Conservation (phyloP, 139 green algal species). For the Chlamydomonas sphaeroides region DNA sequence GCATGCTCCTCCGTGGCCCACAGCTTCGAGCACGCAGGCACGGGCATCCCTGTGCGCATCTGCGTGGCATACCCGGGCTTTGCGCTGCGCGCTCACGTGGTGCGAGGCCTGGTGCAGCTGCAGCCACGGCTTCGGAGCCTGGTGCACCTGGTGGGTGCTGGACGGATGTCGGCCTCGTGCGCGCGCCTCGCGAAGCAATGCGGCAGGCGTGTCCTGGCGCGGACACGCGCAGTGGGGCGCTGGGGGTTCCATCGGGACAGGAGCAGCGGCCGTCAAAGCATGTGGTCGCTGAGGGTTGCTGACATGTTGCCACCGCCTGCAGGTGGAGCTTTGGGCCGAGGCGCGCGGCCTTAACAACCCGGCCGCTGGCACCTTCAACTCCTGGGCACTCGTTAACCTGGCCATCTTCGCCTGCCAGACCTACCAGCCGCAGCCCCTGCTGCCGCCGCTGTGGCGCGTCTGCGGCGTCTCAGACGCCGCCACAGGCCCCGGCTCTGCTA, state of each 20-base stretch:
- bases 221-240: too few relatives aligned
- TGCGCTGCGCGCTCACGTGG: conserved; percentile 21
- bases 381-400: conserved; percentile 48
- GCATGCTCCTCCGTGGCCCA: too few relatives aligned
- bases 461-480: background rate
- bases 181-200: too few relatives aligned
- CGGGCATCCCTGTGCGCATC: conserved; percentile 37
- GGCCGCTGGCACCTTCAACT: conserved; percentile 49
- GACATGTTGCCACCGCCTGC: too few relatives aligned
- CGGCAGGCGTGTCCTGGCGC: too few relatives aligned
- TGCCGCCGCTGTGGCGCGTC: conserved; percentile 34
- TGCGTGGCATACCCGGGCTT: conserved; percentile 43
- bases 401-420: conserved; percentile 29
- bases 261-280: too few relatives aligned
- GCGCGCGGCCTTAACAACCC: conserved; percentile 38
- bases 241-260: too few relatives aligned
- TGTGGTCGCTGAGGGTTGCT: too few relatives aligned
- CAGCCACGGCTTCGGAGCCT: conserved; percentile 35
- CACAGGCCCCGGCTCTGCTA: background rate
- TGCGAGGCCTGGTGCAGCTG: conserved; percentile 16
- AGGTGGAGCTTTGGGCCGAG: conserved; percentile 55
- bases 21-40: conserved; percentile 41
- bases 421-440: conserved; percentile 15
- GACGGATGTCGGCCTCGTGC: too few relatives aligned
- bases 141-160: conserved; percentile 45